A percentile compares a stretch with the other conserved stretches of the same genome.
Evolutionary conservation across 2,329 filamentous ascomycete species (phyloP).

Genomic region (Paecilomyces sp.): DNA sequence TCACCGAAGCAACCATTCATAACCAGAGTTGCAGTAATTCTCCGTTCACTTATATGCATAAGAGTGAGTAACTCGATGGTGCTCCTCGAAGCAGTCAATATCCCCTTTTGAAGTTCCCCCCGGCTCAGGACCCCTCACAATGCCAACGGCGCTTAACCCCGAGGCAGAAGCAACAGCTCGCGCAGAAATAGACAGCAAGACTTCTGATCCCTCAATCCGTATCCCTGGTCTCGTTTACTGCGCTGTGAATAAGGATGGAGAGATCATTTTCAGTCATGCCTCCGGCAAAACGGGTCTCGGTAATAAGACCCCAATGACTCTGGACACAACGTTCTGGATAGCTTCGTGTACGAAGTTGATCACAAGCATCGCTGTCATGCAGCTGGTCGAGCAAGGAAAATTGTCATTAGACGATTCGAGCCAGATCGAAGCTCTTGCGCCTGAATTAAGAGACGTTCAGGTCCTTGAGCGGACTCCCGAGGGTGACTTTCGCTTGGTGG

Average conservation of each 20-base stretch:
- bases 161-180: background rate
- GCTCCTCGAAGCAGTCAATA: too few relatives aligned
- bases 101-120: background rate
- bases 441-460: slow-evolving; percentile 43
- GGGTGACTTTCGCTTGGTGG: slow-evolving; percentile 18
- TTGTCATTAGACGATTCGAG: slow-evolving; percentile 41
- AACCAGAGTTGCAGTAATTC: background rate
- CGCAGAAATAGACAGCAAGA: background rate
- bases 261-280: slow-evolving; percentile 19
- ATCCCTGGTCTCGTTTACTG: slow-evolving; percentile 11
- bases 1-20: background rate
- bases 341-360: slow-evolving; percentile 55
- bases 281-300: slow-evolving; percentile 16
- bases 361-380: slow-evolving; percentile 47
- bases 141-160: background rate
- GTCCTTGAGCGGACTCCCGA: slow-evolving; percentile 30
- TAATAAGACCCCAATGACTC: slow-evolving; percentile 14
- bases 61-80: too few relatives aligned
- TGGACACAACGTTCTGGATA: slow-evolving; percentile 38
- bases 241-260: slow-evolving; percentile 17
- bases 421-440: slow-evolving; percentile 37
- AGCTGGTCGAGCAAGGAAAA: slow-evolving; percentile 48
- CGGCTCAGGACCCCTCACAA: background rate
- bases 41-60: background rate
- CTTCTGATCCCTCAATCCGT: background rate